phyloP scores from a whole-genome alignment of 257 asterid genomes.

The Ajuga chamaepitys region DNA sequence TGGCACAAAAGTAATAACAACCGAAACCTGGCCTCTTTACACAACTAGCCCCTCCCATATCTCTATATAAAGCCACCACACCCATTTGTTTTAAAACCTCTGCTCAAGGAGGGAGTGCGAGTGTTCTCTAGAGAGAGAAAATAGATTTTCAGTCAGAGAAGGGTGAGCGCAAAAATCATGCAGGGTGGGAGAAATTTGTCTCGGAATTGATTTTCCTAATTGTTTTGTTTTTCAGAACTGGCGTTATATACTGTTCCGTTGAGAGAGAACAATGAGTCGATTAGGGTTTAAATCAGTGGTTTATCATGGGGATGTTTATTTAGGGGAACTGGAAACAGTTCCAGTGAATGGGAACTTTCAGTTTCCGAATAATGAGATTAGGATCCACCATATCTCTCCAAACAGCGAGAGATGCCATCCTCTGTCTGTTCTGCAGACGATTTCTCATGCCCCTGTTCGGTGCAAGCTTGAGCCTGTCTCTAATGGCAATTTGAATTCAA shows the following conservation, averaged over 20 bases:
- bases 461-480: constrained; percentile 88
- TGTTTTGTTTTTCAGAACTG: constrained; percentile 5
- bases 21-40: constrained; percentile 11
- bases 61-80: constrained; percentile 45
- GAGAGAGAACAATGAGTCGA: constrained; percentile 46
- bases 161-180: constrained; percentile 16
- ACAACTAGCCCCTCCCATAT: constrained; percentile 4
- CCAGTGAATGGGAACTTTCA: constrained; percentile 48
- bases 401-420: constrained; percentile 85
- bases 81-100: constrained; percentile 39
- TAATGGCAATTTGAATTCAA: constrained; percentile 20
- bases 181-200: constrained; percentile 4
- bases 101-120: constrained; percentile 33
- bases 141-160: constrained; percentile 25
- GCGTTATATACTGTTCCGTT: neutral
- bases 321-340: constrained; percentile 75
- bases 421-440: constrained; percentile 67
- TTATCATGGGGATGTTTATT: constrained; percentile 56
- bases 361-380: constrained; percentile 86
- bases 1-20: constrained; percentile 43
- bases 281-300: constrained; percentile 89
- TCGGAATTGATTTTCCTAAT: neutral
- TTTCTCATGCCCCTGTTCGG: constrained; percentile 52
- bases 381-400: constrained; percentile 57
- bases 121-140: neutral